Base-by-base conservation (phyloP, 2,329 filamentous ascomycete genomes). In the Trichoderma sp. region DNA sequence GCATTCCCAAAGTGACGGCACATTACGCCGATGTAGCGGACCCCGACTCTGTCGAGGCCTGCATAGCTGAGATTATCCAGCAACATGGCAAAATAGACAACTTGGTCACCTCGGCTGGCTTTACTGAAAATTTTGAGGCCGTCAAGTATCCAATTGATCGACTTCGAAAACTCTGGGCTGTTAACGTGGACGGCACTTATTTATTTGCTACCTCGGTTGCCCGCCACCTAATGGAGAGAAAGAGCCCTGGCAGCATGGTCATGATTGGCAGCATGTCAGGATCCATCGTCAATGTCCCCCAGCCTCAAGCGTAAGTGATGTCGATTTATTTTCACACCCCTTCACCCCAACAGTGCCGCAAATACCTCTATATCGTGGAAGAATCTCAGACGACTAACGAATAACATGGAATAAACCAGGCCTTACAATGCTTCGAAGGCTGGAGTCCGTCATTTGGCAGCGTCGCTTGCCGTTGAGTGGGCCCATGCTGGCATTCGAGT, bases 251-350 rank as follows among this genome's bases (percentile, higher is more conserved):
- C 54, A 96, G 91, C 82, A 94, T 98, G 79, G 93, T 97, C 75
- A 91, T 97, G 83, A 96, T 97, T 76, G 95, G 94, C 32, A 96
- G 91, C 86, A 98, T 98, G 94, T 94, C 91, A 63, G 95, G 94
- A 55, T 83, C 90, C 67, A 94, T 98, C 75, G 95, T 98, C 80
- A 98, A 98, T 76, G 91, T 97, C 10, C 95, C 95, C 18, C 95
- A 98, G 80, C 94, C 93, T 0, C 95, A 98, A 79, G 93, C 88
- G 84, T 87, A 75, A 79, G 85, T 79, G 11, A 10, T 26, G 3
- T 54, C 34, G 37, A 28, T 46, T 28, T 26, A 13, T 13, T 51
- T 32, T 49, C 46, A 8, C 46, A 24, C 3, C 4, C n/a, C n/a
- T 24, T 49, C 10, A 13, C 46, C 21, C 46, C 46, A 24, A 13